Percentiles rank a stretch among this genome's conserved stretches.
phyloP scores from a whole-genome alignment of 2,329 filamentous ascomycete species.

The Cordyceps farinosa region DNA sequence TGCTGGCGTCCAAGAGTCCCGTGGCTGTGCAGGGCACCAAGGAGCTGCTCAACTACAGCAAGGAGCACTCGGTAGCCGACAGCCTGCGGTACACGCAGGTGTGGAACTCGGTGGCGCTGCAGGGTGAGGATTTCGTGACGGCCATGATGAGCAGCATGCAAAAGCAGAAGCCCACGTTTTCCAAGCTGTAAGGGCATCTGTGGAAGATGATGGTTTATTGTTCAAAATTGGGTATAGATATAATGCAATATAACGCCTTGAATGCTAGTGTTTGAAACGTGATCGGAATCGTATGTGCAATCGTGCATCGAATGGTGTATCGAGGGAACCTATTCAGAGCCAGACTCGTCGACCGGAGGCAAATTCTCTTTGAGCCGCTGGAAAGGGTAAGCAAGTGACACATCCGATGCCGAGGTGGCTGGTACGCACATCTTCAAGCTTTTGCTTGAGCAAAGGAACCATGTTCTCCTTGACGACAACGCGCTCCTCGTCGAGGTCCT shows the following conservation, averaged over 20 bases:
- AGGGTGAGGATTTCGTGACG: conserved; percentile 71
- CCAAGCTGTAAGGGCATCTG: conserved; percentile 61
- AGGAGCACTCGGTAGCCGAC: conserved; percentile 74
- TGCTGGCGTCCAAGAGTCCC: conserved; percentile 78
- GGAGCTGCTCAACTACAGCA: conserved; percentile 76
- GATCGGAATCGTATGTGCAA: conserved; percentile 19
- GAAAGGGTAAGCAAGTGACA: conserved; percentile 2
- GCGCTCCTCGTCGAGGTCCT: conserved; percentile 74
- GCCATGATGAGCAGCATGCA: conserved; percentile 73
- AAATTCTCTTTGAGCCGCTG: conserved; percentile 52
- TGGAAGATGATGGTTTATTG: not conserved
- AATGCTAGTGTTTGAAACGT: not conserved
- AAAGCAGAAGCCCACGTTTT: conserved; percentile 77
- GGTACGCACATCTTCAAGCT: conserved; percentile 61
- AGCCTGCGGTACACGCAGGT: conserved; percentile 78
- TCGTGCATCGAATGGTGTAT: not conserved
- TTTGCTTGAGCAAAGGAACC: conserved; percentile 62
- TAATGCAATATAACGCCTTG: conserved; percentile 6
- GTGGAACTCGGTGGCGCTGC: conserved; percentile 83
- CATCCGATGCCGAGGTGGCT: not conserved
- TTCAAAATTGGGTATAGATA: not conserved
- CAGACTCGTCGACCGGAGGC: conserved; percentile 49
- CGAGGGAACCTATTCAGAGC: conserved; percentile 39
- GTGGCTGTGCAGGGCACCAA: conserved; percentile 86
- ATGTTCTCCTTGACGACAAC: conserved; percentile 73